These are phyloP conservation scores for Rhodotorula sp. DNA, from an alignment of 1,284 basidiomycete species.

Conservation along the genomic window DNA sequence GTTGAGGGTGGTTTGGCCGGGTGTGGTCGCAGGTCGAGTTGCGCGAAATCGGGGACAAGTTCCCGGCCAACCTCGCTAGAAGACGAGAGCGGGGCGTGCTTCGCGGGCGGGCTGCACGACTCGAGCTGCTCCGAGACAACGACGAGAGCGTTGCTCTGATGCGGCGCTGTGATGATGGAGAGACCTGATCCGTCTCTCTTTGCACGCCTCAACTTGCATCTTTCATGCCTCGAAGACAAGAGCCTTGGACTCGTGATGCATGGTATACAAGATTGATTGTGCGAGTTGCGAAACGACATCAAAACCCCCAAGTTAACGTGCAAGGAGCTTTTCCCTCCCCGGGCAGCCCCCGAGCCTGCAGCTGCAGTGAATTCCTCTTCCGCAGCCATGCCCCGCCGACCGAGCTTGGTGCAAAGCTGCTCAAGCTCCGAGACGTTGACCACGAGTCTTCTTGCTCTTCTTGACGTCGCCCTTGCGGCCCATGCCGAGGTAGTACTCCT, in stretches of 20 bases:
- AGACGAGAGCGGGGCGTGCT: not conserved
- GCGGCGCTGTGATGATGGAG: not conserved
- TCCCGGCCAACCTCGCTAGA: not conserved
- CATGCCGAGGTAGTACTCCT: constrained; percentile 36
- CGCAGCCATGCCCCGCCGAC: too few species aligned
- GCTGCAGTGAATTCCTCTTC: too few species aligned
- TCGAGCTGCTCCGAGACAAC: too few species aligned
- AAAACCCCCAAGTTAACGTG: not conserved
- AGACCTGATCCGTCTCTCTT: not conserved
- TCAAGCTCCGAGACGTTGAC: constrained; percentile 35
- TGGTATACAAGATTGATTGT: not conserved
- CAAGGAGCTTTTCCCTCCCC: too few species aligned
- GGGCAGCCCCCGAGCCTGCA: too few species aligned
- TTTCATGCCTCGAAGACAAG: too few species aligned
- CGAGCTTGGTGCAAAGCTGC: not conserved
- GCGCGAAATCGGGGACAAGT: not conserved
- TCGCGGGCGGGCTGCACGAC: too few species aligned
- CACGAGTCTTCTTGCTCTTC: constrained; percentile 15
- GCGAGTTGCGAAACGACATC: constrained; percentile 2
- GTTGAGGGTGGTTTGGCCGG: not conserved
- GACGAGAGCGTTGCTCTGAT: too few species aligned
- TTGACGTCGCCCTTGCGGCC: constrained; percentile 33
- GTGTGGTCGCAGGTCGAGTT: not conserved
- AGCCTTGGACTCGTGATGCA: too few species aligned
- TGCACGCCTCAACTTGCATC: too few species aligned